These are phyloP conservation scores for Jackrogersella multiformis DNA, from an alignment of 495 filamentous ascomycete genomes.

Conservation along the genomic window DNA sequence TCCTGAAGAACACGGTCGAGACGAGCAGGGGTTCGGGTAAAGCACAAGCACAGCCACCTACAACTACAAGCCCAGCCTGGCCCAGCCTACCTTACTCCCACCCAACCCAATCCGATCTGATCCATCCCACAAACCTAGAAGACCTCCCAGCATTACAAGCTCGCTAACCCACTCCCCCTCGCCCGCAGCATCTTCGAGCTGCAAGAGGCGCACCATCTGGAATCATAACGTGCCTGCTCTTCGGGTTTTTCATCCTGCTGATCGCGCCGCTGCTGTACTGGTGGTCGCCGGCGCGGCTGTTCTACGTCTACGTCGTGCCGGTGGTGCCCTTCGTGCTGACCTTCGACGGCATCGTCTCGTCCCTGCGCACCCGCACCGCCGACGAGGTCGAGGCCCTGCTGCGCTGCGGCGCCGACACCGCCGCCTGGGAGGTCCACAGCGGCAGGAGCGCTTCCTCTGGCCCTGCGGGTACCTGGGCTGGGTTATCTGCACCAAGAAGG, in stretches of 20 bases:
- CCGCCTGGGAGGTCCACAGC: constrained; percentile 64
- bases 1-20: constrained; percentile 69
- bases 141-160: too few species aligned
- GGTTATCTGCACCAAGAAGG: constrained; percentile 57
- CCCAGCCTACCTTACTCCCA: too few species aligned
- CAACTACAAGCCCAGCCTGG: background rate
- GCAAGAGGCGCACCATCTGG: constrained; percentile 68
- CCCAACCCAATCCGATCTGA: too few species aligned
- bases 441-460: constrained; percentile 61
- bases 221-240: constrained; percentile 62
- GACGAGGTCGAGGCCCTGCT: constrained; percentile 69
- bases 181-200: constrained; percentile 75
- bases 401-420: constrained; percentile 56
- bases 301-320: constrained; percentile 72
- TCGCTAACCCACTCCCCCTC: too few species aligned
- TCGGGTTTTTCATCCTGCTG: constrained; percentile 63
- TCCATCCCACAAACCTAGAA: too few species aligned
- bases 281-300: constrained; percentile 64
- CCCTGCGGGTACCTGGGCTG: constrained; percentile 60
- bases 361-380: constrained; percentile 69
- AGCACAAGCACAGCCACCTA: constrained; percentile 21
- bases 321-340: constrained; percentile 70
- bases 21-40: constrained; percentile 72
- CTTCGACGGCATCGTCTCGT: constrained; percentile 73
- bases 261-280: constrained; percentile 63